Percentiles rank a stretch among this genome's conserved stretches.
These are phyloP conservation scores for Termitomyces sp. DNA, from an alignment of 768 basidiomycete species.

Conservation along the genomic window DNA sequence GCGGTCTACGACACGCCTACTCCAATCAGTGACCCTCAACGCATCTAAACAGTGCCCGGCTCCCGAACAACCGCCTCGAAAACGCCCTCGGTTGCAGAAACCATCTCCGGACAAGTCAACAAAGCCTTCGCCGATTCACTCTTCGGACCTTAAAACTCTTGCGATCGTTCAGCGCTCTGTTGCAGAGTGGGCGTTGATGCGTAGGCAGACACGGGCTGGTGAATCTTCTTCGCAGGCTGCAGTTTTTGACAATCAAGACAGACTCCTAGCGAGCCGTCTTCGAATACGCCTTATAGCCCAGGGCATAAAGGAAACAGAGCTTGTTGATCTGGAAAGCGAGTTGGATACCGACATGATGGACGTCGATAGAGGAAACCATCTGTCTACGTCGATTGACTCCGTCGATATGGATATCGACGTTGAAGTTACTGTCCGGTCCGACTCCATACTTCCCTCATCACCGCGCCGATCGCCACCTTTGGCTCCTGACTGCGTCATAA, in stretches of 20 bases:
- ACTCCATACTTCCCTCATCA: slow-evolving; percentile 4
- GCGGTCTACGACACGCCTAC: slow-evolving; percentile 9
- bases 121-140: background rate
- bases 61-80: slow-evolving; percentile 15
- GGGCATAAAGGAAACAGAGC: slow-evolving; percentile 8
- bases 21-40: background rate
- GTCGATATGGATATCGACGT: slow-evolving; percentile 18
- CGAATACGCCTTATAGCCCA: slow-evolving; percentile 11
- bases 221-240: background rate
- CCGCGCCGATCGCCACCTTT: background rate
- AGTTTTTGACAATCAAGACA: slow-evolving; percentile 13
- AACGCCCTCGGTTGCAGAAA: slow-evolving; percentile 16
- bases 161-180: slow-evolving; percentile 16
- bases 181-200: slow-evolving; percentile 12
- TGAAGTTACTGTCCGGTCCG: slow-evolving; percentile 5
- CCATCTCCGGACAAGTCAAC: background rate
- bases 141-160: slow-evolving; percentile 13
- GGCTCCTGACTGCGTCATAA: slow-evolving; percentile 3
- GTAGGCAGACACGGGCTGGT: background rate
- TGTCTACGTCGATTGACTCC: slow-evolving; percentile 13
- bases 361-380: slow-evolving; percentile 4
- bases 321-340: slow-evolving; percentile 11
- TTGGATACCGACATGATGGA: slow-evolving; percentile 6
- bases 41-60: slow-evolving; percentile 1
- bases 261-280: slow-evolving; percentile 15